A percentile compares a stretch with the other conserved stretches of the same genome.
phyloP scores from a whole-genome alignment of 1,139 yeast genomes.

The Ogataea hybrid region DNA sequence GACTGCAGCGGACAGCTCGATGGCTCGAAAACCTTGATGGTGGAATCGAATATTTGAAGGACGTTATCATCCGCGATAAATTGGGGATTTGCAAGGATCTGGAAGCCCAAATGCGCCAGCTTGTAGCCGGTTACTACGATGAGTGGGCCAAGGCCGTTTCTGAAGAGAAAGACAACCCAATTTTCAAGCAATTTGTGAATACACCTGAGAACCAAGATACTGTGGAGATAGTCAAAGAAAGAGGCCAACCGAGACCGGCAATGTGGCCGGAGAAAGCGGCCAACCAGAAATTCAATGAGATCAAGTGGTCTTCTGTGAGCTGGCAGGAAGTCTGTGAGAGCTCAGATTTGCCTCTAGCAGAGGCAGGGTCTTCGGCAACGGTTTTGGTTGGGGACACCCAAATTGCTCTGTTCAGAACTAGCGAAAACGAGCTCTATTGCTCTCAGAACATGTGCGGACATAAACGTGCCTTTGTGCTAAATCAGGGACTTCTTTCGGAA shows the following conservation, averaged over 20 bases:
- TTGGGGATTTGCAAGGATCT: slow-evolving; percentile 34
- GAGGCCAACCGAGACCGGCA: slow-evolving; percentile 37
- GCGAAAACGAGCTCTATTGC: slow-evolving; percentile 30
- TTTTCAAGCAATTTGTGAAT: slow-evolving; percentile 34
- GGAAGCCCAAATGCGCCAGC: slow-evolving; percentile 33
- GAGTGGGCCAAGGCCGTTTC: slow-evolving; percentile 33
- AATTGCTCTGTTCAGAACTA: slow-evolving; percentile 33
- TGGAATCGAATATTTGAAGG: slow-evolving; percentile 34
- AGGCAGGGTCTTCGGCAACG: slow-evolving; percentile 33
- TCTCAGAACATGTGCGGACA: slow-evolving; percentile 39
- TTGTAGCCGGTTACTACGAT: slow-evolving; percentile 34
- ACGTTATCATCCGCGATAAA: slow-evolving; percentile 34
- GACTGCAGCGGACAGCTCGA: slow-evolving; percentile 36
- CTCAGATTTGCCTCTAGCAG: slow-evolving; percentile 29
- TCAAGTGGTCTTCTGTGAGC: slow-evolving; percentile 30
- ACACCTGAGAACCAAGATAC: slow-evolving; percentile 31
- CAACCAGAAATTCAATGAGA: slow-evolving; percentile 30
- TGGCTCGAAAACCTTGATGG: slow-evolving; percentile 36
- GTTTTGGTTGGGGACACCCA: slow-evolving; percentile 35
- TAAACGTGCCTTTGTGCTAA: slow-evolving; percentile 32
- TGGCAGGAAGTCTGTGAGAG: slow-evolving; percentile 32
- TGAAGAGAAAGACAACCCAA: slow-evolving; percentile 23
- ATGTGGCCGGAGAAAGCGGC: slow-evolving; percentile 33
- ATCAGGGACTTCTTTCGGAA: slow-evolving; percentile 34
- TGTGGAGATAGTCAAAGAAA: slow-evolving; percentile 34